phyloP scores from a whole-genome alignment of 192 early-diverging fungal species.

The Podila epigama region DNA sequence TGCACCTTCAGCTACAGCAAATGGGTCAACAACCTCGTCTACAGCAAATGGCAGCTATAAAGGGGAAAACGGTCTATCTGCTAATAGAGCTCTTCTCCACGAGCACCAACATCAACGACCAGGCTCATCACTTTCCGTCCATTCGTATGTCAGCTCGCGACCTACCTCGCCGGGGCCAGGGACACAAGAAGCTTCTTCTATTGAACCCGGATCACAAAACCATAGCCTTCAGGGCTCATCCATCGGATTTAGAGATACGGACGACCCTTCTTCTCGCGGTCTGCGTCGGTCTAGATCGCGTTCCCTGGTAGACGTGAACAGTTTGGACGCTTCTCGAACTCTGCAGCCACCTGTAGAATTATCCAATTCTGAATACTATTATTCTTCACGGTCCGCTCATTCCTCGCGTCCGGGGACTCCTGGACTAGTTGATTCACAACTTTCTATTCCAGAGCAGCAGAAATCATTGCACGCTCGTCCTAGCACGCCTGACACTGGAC shows the following conservation, averaged over 20 bases:
- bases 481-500: conserved; percentile 2
- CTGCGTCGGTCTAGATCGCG: conserved; percentile 14
- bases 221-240: neutral
- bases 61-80: too few relatives aligned
- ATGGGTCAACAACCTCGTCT: neutral
- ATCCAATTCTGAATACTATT: too few relatives aligned
- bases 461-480: too few relatives aligned
- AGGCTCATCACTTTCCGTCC: conserved; percentile 35
- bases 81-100: too few relatives aligned
- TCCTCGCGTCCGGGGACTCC: conserved; percentile 1
- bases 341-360: too few relatives aligned
- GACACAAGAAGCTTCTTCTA: neutral
- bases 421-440: too few relatives aligned
- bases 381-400: too few relatives aligned
- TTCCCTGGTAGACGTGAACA: neutral
- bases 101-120: too few relatives aligned
- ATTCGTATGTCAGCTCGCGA: conserved; percentile 36
- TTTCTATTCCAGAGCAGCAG: too few relatives aligned
- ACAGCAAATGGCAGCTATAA: conserved; percentile 1
- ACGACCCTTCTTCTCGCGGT: conserved; percentile 11
- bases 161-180: conserved; percentile 14
- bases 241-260: neutral
- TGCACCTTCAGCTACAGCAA: neutral
- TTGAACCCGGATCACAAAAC: neutral
- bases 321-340: too few relatives aligned